These are phyloP conservation scores for Draba incana DNA, from an alignment of 345 rosid genomes.

Conservation along the genomic window DNA sequence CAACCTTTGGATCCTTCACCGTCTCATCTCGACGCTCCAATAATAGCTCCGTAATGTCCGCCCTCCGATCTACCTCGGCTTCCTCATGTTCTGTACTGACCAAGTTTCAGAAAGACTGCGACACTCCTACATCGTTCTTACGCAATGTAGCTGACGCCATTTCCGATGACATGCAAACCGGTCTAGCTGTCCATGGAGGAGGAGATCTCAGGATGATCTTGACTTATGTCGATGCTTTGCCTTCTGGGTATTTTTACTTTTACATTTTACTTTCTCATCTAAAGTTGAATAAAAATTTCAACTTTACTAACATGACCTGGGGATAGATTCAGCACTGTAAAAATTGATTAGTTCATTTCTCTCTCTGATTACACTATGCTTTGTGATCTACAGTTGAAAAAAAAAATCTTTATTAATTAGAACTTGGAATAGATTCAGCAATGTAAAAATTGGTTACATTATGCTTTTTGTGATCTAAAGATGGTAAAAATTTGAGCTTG, in stretches of 20 bases:
- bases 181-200: conserved; percentile 69
- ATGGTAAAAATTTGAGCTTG: not conserved
- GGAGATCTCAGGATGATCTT: conserved; percentile 85
- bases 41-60: conserved; percentile 37
- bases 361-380: not conserved
- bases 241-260: conserved; percentile 84
- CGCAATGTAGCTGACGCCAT: conserved; percentile 73
- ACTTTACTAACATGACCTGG: not conserved
- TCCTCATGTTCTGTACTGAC: conserved; percentile 60
- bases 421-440: no score
- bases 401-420: no score
- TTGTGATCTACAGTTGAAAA: not conserved
- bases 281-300: not conserved
- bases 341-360: not conserved
- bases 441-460: no score
- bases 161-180: conserved; percentile 71
- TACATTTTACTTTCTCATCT: not conserved
- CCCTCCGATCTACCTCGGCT: conserved; percentile 52
- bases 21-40: conserved; percentile 37
- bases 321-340: not conserved
- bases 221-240: conserved; percentile 73
- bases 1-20: conserved; percentile 50
- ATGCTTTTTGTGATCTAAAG: not conserved
- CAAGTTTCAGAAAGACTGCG: conserved; percentile 67
- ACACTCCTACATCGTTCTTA: conserved; percentile 61